Base-by-base conservation (phyloP, 805 yeast species). In the Ascoidea rubescens region DNA sequence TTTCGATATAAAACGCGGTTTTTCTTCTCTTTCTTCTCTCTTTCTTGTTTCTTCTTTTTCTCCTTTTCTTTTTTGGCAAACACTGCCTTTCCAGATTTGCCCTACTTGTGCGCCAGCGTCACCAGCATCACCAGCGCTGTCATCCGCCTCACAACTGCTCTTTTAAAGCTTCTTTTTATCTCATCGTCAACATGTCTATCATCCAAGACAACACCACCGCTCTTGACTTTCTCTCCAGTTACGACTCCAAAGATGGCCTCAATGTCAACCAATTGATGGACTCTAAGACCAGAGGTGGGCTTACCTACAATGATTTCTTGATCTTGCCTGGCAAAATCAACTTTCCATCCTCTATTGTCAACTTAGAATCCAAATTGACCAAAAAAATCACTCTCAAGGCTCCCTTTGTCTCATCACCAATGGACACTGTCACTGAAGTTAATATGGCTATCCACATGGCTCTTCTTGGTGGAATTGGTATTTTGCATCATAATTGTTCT, bases 371-470 rank as follows among this genome's bases (percentile, higher is more conserved):
- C 58, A 85, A 79, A 69, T 75, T 93, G 70, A 91, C 99, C 65
- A 90, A 85, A 75, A 85, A 84, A 65, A 93, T 93, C 75, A 71
- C 93, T 52, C 76, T 93, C 71, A 89, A 85, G 75, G 75, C 96
- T 48, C 99, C 99, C 54, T 88, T 93, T 60, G 91, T 93, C 55
- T 91, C 98, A 21, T 88, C 98, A 63, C 99, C 99, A 61, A 93
- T 93, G 99, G 99, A 93, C 73, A 93, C 99, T 50, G 99, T 93
- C 59, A 93, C 99, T 54, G 99, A 93, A 77, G 73, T 89, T 57
- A 87, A 83, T 55, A 93, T 93, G 99, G 99, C 99, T 59, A 91
- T 93, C 62, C 82, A 89, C 73, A 90, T 93, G 97, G 97, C 99
- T 60, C 79, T 93, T 60, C 79, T 90, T 62, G 99, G 99, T 69